Conservation (phyloP, 140 eudicot species). For the Senecio squalidus region DNA sequence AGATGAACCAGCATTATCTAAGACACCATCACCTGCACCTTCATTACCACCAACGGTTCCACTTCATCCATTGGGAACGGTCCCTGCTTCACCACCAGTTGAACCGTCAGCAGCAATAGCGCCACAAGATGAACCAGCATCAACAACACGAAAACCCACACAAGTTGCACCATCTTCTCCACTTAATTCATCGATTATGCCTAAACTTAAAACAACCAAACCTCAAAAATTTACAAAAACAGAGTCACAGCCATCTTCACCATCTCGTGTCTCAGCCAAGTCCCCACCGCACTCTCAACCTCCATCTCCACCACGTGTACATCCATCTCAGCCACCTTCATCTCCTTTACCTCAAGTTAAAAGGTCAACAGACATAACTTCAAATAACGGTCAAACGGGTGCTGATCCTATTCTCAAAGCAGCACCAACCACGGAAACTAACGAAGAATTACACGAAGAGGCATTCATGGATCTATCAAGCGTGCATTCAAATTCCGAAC, state of each 20-base stretch:
- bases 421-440: not conserved
- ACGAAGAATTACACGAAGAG: not conserved
- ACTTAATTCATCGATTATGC: not conserved
- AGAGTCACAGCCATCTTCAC: slow-evolving; percentile 1
- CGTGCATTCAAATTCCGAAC: slow-evolving; percentile 9
- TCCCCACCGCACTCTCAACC: slow-evolving; percentile 17
- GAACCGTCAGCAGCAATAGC: slow-evolving; percentile 1
- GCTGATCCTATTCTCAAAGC: not conserved
- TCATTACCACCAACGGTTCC: not conserved
- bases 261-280: slow-evolving; percentile 13
- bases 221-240: not conserved
- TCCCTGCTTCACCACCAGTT: not conserved
- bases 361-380: not conserved
- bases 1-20: not conserved
- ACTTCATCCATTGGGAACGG: not conserved
- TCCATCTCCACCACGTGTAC: slow-evolving; percentile 1
- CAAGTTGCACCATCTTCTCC: slow-evolving; percentile 8
- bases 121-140: slow-evolving; percentile 10
- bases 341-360: not conserved
- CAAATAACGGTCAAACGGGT: not conserved
- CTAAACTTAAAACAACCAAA: slow-evolving; percentile 1
- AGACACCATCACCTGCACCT: not conserved
- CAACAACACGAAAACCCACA: not conserved
- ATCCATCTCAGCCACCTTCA: slow-evolving; percentile 10
- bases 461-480: slow-evolving; percentile 4